A percentile compares a stretch with the other conserved stretches of the same genome.
Conservation (phyloP, 2,329 filamentous ascomycete genomes). For the Arthroderma sp. region DNA sequence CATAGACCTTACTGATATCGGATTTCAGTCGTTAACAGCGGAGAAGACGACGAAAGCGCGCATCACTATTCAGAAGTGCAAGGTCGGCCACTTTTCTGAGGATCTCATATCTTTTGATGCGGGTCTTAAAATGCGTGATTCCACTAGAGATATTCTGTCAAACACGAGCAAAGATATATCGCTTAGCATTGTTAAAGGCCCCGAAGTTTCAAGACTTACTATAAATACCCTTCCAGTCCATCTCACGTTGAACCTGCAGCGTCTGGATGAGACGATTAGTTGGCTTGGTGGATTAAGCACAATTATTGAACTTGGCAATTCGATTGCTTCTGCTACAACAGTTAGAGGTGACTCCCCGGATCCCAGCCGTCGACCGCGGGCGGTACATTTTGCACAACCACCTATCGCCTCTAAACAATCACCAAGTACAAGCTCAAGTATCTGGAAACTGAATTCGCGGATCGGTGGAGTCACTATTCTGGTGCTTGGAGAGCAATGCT, state of each 20-base stretch:
- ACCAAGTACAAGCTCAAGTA: background rate
- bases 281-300: slow-evolving; percentile 88
- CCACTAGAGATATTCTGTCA: slow-evolving; percentile 30
- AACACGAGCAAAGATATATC: slow-evolving; percentile 30
- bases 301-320: slow-evolving; percentile 76
- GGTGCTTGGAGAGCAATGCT: slow-evolving; percentile 66
- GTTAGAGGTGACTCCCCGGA: slow-evolving; percentile 27
- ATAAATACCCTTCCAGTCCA: slow-evolving; percentile 66
- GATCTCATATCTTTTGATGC: slow-evolving; percentile 43
- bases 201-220: slow-evolving; percentile 37
- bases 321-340: slow-evolving; percentile 63
- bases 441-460: slow-evolving; percentile 58
- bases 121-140: slow-evolving; percentile 36
- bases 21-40: slow-evolving; percentile 17
- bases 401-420: background rate
- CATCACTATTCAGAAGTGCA: slow-evolving; percentile 32
- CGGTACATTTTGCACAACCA: slow-evolving; percentile 42
- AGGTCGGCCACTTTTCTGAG: slow-evolving; percentile 38
- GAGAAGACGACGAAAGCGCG: slow-evolving; percentile 20
- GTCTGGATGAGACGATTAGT: slow-evolving; percentile 72
- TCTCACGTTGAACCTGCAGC: slow-evolving; percentile 63
- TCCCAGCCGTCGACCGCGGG: slow-evolving; percentile 30
- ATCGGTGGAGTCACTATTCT: slow-evolving; percentile 66
- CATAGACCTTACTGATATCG: slow-evolving; percentile 19
- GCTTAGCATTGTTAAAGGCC: slow-evolving; percentile 25